phyloP scores from a whole-genome alignment of 352 stramenopile genomes.

The Pythium insidiosum region DNA sequence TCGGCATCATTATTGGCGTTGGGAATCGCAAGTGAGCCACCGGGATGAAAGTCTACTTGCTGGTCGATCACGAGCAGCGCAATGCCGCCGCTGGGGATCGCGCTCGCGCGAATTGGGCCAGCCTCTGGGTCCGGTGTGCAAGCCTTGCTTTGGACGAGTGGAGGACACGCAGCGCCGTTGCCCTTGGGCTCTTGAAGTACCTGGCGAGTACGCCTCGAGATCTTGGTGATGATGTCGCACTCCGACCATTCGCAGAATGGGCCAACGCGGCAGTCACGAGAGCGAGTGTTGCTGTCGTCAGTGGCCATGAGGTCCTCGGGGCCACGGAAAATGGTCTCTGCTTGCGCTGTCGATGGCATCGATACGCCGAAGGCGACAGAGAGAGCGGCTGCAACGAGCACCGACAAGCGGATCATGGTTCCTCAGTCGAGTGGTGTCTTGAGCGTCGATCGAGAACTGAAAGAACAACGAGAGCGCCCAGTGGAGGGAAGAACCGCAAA shows the following conservation, averaged over 20 bases:
- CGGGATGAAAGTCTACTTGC: constrained; percentile 95
- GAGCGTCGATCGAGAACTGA: no score
- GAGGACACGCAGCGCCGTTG: background rate
- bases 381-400: no score
- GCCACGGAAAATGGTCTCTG: no score
- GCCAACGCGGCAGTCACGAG: background rate
- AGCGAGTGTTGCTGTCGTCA: no score
- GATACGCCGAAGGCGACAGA: no score
- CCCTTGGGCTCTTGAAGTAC: background rate
- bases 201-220: background rate
- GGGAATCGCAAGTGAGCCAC: constrained; percentile 94
- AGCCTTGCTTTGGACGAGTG: background rate
- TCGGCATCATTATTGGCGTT: constrained; percentile 85
- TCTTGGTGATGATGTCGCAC: background rate
- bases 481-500: no score
- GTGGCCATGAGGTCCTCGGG: no score
- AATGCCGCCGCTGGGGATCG: constrained; percentile 31
- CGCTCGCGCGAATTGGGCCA: constrained; percentile 8
- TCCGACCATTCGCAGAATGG: background rate
- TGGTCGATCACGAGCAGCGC: constrained; percentile 93
- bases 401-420: no score
- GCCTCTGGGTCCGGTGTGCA: background rate
- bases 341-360: no score
- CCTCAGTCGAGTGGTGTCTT: no score
- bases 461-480: no score